phyloP scores from a whole-genome alignment of 2,329 filamentous ascomycete species.

The Reticulascus tulasneorum region DNA sequence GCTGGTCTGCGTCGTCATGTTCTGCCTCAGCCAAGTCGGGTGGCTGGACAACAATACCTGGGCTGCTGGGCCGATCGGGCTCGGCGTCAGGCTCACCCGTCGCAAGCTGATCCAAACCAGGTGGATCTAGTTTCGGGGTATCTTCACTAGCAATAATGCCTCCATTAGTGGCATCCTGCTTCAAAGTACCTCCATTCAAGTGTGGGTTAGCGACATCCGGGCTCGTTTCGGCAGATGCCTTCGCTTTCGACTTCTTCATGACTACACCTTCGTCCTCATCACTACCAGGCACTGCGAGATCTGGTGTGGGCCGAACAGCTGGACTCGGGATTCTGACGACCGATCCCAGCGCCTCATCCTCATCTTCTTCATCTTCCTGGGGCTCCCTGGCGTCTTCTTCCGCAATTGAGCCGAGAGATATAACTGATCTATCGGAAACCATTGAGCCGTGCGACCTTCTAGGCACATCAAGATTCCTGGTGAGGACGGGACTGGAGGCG shows the following conservation, averaged over 20 bases:
- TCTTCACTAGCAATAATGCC: constrained; percentile 3
- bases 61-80: constrained; percentile 1
- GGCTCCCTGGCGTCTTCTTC: constrained; percentile 30
- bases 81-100: too few relatives aligned
- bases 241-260: constrained; percentile 20
- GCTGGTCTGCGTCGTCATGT: constrained; percentile 1
- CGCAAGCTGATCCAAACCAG: too few relatives aligned
- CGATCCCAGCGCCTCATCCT: constrained; percentile 1
- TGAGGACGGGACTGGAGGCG: constrained; percentile 27
- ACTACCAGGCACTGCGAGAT: constrained; percentile 20
- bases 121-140: constrained; percentile 3
- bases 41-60: constrained; percentile 3
- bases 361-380: constrained; percentile 9
- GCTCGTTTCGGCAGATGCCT: constrained; percentile 3
- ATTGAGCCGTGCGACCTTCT: constrained; percentile 20
- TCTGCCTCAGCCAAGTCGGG: constrained; percentile 9
- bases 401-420: constrained; percentile 42
- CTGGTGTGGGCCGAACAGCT: constrained; percentile 16
- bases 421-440: constrained; percentile 29
- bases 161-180: background rate
- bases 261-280: constrained; percentile 40
- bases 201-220: background rate
- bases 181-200: constrained; percentile 2
- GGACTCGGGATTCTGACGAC: constrained; percentile 25
- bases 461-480: constrained; percentile 23